Conservation (phyloP, 2,329 filamentous ascomycete species). For the Ophiosphaerella herpotricha region DNA sequence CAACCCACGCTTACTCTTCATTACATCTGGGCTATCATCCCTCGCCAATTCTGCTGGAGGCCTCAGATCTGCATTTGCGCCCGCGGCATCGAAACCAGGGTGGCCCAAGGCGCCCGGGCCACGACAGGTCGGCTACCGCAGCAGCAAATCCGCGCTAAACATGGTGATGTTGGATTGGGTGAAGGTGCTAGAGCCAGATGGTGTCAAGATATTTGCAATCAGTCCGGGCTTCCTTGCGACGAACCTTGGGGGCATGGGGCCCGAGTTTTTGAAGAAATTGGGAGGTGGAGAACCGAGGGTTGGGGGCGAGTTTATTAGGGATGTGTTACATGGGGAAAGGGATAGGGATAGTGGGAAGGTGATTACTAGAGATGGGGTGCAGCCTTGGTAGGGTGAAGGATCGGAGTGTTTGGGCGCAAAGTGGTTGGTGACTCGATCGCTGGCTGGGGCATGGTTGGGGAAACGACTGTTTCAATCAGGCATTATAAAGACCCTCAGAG, state of each 20-base stretch:
- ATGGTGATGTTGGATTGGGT: slow-evolving; percentile 55
- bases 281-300: background rate
- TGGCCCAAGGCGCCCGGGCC: slow-evolving; percentile 50
- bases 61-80: slow-evolving; percentile 28
- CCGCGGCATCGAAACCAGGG: slow-evolving; percentile 28
- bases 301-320: slow-evolving; percentile 32
- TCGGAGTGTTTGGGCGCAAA: too few relatives aligned
- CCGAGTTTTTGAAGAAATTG: slow-evolving; percentile 5
- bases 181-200: slow-evolving; percentile 10
- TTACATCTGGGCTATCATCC: slow-evolving; percentile 47
- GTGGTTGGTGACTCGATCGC: too few relatives aligned
- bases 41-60: slow-evolving; percentile 25
- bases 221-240: slow-evolving; percentile 52
- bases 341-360: slow-evolving; percentile 47
- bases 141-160: slow-evolving; percentile 51
- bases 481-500: too few relatives aligned
- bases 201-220: slow-evolving; percentile 46
- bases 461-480: too few relatives aligned
- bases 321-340: slow-evolving; percentile 46
- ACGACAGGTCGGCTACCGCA: slow-evolving; percentile 42
- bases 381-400: slow-evolving; percentile 37
- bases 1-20: slow-evolving; percentile 44
- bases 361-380: slow-evolving; percentile 37
- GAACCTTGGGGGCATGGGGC: slow-evolving; percentile 36
- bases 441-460: too few relatives aligned